Evolutionary conservation across 306 rosid genomes (phyloP).

Genomic region (Vigna nakashimae): DNA sequence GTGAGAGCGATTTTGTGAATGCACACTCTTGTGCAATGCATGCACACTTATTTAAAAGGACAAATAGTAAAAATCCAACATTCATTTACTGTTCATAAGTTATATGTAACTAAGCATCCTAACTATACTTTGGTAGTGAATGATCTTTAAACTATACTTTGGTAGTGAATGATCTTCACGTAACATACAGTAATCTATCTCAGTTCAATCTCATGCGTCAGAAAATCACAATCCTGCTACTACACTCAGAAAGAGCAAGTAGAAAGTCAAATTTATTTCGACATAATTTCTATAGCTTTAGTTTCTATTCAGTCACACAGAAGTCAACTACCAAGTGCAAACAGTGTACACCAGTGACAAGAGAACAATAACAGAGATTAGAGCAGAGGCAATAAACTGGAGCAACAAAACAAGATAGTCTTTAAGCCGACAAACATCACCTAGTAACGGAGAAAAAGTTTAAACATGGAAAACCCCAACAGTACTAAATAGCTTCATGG

Average conservation of each 20-base stretch:
- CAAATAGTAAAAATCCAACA: neutral
- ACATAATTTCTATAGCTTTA: neutral
- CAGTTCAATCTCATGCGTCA: slow-evolving; percentile 3
- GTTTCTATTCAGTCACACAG: slow-evolving; percentile 20
- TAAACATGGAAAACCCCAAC: neutral
- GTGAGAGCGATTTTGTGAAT: neutral
- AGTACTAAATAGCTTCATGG: neutral
- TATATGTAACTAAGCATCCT: slow-evolving; percentile 9
- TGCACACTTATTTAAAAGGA: neutral
- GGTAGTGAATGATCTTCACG: slow-evolving; percentile 6
- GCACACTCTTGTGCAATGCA: neutral
- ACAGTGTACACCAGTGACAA: neutral
- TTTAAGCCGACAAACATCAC: neutral
- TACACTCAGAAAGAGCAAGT: slow-evolving; percentile 1
- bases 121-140: neutral
- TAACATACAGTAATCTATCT: slow-evolving; percentile 7
- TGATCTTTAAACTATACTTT: neutral
- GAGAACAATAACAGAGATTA: neutral
- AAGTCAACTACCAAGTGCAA: neutral
- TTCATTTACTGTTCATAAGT: neutral
- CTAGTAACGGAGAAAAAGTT: neutral
- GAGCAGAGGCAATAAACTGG: neutral
- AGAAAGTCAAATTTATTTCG: slow-evolving; percentile 7
- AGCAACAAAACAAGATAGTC: neutral
- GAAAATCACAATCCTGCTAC: neutral